These are phyloP conservation scores for Aphanomyces stellatus DNA, from an alignment of 352 stramenopile species.

Conservation along the genomic window DNA sequence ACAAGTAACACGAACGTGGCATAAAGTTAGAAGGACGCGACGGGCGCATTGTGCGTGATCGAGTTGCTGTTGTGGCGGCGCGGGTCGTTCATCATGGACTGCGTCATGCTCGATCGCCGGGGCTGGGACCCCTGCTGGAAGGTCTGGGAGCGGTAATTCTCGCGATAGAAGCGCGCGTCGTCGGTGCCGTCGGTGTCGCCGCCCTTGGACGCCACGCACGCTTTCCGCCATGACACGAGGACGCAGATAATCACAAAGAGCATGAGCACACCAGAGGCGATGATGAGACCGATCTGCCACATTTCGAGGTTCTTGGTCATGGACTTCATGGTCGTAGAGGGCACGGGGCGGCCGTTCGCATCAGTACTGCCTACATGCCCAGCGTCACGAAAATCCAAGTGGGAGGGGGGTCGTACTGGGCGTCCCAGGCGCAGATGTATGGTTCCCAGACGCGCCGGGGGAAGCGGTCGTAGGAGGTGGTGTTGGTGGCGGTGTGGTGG, in stretches of 20 bases:
- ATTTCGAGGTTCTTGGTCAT: not conserved
- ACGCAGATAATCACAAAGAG: constrained; percentile 5
- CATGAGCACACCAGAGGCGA: constrained; percentile 17
- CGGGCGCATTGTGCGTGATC: not conserved
- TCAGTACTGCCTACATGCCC: not conserved
- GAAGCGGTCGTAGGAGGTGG: not conserved
- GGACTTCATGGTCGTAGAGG: no score
- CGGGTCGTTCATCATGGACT: not conserved
- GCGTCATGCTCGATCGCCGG: not conserved
- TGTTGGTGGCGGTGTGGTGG: not conserved
- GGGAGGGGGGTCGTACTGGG: not conserved
- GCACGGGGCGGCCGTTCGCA: not conserved
- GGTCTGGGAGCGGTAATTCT: constrained; percentile 17
- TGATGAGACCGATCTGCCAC: constrained; percentile 19
- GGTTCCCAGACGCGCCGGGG: not conserved
- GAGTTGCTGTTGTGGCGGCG: not conserved
- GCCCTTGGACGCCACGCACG: not conserved
- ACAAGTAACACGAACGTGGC: not conserved
- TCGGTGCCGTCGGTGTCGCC: not conserved
- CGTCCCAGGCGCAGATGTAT: not conserved
- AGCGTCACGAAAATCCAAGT: not conserved
- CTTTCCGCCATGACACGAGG: not conserved
- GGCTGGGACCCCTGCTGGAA: not conserved
- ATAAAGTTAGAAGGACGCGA: constrained; percentile 7
- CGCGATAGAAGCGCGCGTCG: constrained; percentile 15